A percentile compares a stretch with the other conserved stretches of the same genome.
phyloP scores from a whole-genome alignment of 2,329 filamentous ascomycete genomes.

The Raffaelea deltoideospora region DNA sequence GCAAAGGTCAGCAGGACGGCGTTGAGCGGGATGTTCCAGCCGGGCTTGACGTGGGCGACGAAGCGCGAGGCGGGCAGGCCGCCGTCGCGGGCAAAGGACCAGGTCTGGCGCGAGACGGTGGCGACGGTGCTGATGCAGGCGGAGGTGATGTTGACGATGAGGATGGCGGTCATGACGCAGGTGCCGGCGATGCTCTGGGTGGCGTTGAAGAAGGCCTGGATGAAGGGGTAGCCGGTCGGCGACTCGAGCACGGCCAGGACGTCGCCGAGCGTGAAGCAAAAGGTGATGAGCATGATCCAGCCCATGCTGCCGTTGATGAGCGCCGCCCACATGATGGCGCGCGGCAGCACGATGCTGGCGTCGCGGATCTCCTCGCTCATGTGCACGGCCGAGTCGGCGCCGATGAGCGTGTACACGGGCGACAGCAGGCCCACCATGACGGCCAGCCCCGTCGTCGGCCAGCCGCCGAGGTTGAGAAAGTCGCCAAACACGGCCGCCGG shows the following conservation, averaged over 20 bases:
- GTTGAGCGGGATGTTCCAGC: constrained; percentile 24
- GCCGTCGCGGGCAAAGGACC: constrained; percentile 32
- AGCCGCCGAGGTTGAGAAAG: constrained; percentile 32
- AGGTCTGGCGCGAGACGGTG: constrained; percentile 40
- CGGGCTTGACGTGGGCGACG: constrained; percentile 17
- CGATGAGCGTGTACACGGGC: constrained; percentile 21
- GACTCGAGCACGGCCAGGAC: constrained; percentile 12
- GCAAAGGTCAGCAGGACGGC: constrained; percentile 31
- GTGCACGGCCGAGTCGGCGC: constrained; percentile 19
- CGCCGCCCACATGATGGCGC: constrained; percentile 20
- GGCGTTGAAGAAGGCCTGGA: constrained; percentile 39
- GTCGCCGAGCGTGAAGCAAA: constrained; percentile 21
- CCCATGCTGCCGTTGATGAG: constrained; percentile 20
- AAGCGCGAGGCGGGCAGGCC: constrained; percentile 23
- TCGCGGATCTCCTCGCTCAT: constrained; percentile 24
- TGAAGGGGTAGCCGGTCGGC: constrained; percentile 39
- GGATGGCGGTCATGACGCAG: constrained; percentile 31
- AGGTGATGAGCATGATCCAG: constrained; percentile 21
- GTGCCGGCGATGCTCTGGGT: constrained; percentile 31
- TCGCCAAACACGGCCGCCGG: constrained; percentile 23
- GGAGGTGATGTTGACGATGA: constrained; percentile 31
- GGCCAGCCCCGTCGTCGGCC: constrained; percentile 26
- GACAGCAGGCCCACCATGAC: constrained; percentile 30
- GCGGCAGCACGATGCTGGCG: constrained; percentile 19
- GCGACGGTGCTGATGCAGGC: constrained; percentile 38